Evolutionary conservation across 768 basidiomycete genomes (phyloP), one percentile per base, ranked within the genome.

Genomic region (Amanita exitialis): DNA sequence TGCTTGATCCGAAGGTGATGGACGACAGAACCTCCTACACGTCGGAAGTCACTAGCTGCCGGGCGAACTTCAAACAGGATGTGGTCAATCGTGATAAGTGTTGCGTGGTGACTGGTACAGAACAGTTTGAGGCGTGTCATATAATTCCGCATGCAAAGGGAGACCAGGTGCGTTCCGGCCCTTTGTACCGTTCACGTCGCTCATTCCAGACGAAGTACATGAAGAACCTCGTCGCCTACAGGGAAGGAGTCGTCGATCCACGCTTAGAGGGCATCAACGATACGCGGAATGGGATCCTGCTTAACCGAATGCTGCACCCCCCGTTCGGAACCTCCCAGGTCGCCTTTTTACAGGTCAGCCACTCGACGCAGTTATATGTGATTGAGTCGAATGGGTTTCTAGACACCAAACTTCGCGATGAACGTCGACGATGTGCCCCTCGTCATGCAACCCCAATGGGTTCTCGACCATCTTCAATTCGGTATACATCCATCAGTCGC

Each of bases 21-120:
- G 46, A 52, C 28, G 56, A 53, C 42, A 55, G 56, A 47, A 57
- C 56, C 12, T 42, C 41, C 16, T 32, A 61, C 54, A 7, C 57
- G 58, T 21, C 57, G 55, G 36, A 57, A 60, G 12, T 45, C 25
- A 13, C 42, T 15, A 44, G 3, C n/a, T 7, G 25, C 10, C 44
- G 44, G 44, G 44, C 13, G 1, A 21, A 18, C 16, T 45, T 45
- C 44, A 4, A 6, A 45, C 28, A 16, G 25, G 13, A 1, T 10
- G 42, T 44, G 23, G n/a, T 13, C 15, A 25, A 18, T 47, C 52
- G 52, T 35, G 52, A 53, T 35, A 25, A 23, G 35, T 35, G 4
- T 32, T 53, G 52, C n/a, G 23, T 53, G 20, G 38, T 53, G 52
- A 53, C 52, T 38, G 52, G 44, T 35, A 13, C 44, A 38, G 2